These are phyloP conservation scores for Vanrija sp. DNA, from an alignment of 1,284 basidiomycete genomes.

Conservation along the genomic window DNA sequence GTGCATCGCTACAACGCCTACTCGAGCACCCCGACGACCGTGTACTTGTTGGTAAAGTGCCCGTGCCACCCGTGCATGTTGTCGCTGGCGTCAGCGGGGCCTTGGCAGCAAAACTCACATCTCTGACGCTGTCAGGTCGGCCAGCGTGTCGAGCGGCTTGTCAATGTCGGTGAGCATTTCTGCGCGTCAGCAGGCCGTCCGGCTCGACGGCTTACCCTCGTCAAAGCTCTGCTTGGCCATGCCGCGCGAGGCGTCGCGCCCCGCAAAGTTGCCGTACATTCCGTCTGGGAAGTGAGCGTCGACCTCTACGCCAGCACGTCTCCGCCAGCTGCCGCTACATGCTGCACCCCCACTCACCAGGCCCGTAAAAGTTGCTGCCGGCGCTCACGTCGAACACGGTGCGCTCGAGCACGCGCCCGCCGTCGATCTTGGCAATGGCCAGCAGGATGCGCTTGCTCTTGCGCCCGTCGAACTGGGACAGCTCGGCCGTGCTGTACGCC, in stretches of 20 bases:
- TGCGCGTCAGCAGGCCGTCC: constrained; percentile 39
- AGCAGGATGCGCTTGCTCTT: constrained; percentile 66
- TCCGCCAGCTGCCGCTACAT: not conserved
- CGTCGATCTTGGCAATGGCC: constrained; percentile 65
- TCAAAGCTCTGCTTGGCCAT: constrained; percentile 98
- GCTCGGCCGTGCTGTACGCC: constrained; percentile 69
- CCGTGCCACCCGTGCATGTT: constrained; percentile 92
- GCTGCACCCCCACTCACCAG: constrained; percentile 57
- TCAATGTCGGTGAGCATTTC: constrained; percentile 87
- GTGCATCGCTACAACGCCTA: constrained; percentile 59
- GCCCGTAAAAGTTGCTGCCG: constrained; percentile 87
- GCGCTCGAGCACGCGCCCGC: constrained; percentile 55
- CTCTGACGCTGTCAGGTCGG: constrained; percentile 72
- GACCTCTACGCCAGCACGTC: not conserved
- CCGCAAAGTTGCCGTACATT: constrained; percentile 95
- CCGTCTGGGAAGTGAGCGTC: constrained; percentile 57
- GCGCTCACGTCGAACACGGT: constrained; percentile 87
- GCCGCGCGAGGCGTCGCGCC: constrained; percentile 84
- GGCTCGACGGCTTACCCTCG: constrained; percentile 55
- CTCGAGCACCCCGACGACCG: constrained; percentile 68
- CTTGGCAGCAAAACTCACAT: constrained; percentile 58
- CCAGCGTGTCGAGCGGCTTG: constrained; percentile 75
- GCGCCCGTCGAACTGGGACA: constrained; percentile 64
- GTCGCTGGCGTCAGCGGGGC: constrained; percentile 55
- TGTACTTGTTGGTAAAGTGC: constrained; percentile 83